Conservation (phyloP, 179 eudicot genomes). For the Corrigiola litoralis region DNA sequence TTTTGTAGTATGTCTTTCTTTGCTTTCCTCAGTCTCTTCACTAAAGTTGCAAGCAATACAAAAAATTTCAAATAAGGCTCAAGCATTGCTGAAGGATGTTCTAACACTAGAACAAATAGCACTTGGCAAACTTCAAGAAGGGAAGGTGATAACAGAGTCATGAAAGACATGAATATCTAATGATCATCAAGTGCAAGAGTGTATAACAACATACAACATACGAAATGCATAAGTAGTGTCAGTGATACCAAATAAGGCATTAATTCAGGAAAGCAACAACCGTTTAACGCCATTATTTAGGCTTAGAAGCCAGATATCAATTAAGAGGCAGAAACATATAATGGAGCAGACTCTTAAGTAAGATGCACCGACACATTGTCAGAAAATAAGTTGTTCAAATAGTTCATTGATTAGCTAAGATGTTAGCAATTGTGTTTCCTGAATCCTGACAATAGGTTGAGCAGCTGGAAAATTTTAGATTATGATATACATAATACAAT, state of each 20-base stretch:
- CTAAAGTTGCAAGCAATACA: conserved; percentile 8
- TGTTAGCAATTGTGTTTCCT: no score
- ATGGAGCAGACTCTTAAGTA: background rate
- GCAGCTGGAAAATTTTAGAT: no score
- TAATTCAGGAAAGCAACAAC: background rate
- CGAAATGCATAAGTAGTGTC: background rate
- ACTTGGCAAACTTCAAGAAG: no score
- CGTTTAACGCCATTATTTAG: background rate
- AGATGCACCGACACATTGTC: background rate
- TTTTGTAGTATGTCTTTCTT: conserved; percentile 12
- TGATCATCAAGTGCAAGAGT: background rate
- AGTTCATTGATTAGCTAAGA: background rate
- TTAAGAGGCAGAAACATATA: background rate
- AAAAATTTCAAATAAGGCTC: background rate
- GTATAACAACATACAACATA: background rate
- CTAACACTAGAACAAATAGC: no score
- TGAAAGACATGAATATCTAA: no score
- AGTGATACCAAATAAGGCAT: no score
- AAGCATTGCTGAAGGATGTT: no score
- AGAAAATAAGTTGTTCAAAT: background rate
- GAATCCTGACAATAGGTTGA: no score
- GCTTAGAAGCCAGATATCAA: background rate
- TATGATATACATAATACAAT: no score
- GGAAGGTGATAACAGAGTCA: no score
- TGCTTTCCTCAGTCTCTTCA: background rate